These are phyloP conservation scores for Fusarium pininemorale DNA, from an alignment of 2,329 filamentous ascomycete genomes.

Conservation along the genomic window DNA sequence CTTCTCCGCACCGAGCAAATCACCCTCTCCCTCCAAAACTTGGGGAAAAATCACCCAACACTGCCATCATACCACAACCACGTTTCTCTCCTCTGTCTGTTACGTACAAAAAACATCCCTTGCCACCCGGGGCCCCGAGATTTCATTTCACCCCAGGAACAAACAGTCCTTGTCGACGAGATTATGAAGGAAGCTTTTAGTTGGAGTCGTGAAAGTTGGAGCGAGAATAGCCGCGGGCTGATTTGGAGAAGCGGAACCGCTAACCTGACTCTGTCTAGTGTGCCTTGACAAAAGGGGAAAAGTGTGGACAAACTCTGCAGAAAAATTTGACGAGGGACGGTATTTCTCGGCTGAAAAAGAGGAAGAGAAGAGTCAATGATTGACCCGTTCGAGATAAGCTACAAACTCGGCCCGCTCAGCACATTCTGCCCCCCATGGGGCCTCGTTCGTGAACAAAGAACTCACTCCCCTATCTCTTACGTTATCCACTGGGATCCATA, in stretches of 20 bases:
- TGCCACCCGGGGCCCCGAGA: constrained; percentile 27
- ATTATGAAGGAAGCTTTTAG: neutral
- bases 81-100: neutral
- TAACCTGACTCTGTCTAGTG: neutral
- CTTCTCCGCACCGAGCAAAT: constrained; percentile 6
- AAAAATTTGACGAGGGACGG: constrained; percentile 10
- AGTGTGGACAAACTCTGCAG: constrained; percentile 27
- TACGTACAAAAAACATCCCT: constrained; percentile 17
- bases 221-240: constrained; percentile 23
- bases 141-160: constrained; percentile 5
- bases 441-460: neutral
- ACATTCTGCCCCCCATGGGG: constrained; percentile 12
- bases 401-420: constrained; percentile 17
- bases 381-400: constrained; percentile 24
- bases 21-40: neutral
- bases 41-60: constrained; percentile 9
- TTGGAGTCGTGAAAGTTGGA: constrained; percentile 8
- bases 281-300: neutral
- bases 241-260: constrained; percentile 22
- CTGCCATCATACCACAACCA: neutral
- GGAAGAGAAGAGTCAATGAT: neutral
- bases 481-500: constrained; percentile 19
- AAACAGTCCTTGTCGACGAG: neutral
- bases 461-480: constrained; percentile 3
- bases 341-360: constrained; percentile 16